Evolutionary conservation across 129 eudicot species (phyloP).

Genomic region (Sambucus nigra): DNA sequence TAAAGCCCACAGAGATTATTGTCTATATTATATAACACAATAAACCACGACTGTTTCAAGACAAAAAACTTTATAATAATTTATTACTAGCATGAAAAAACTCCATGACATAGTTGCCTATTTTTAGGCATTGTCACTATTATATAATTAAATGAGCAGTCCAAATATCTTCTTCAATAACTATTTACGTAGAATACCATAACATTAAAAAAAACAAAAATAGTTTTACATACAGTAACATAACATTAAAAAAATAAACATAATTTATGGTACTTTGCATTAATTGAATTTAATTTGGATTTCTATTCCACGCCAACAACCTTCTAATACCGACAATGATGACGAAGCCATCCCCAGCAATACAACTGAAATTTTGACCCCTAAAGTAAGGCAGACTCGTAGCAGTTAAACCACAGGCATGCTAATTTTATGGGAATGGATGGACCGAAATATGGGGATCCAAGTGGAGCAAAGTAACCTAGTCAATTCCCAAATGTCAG

Average conservation of each 20-base stretch:
- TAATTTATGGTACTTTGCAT: no score
- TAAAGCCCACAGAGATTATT: no score
- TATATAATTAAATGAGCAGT: no score
- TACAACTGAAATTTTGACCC: slow-evolving; percentile 19
- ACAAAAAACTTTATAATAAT: no score
- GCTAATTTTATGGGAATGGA: slow-evolving; percentile 6
- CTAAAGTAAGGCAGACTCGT: slow-evolving; percentile 17
- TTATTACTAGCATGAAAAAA: no score
- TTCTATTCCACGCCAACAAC: slow-evolving; percentile 1
- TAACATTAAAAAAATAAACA: neutral
- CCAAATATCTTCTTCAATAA: no score
- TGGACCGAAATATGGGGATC: slow-evolving; percentile 1
- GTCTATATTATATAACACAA: no score
- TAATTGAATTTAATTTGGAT: neutral
- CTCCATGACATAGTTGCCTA: no score
- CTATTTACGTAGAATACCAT: no score
- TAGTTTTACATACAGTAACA: neutral
- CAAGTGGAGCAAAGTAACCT: neutral
- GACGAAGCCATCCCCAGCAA: slow-evolving; percentile 16
- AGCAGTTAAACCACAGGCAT: slow-evolving; percentile 6
- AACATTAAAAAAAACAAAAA: no score
- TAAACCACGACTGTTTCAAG: no score
- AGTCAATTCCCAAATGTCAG: slow-evolving; percentile 12
- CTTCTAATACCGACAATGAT: neutral
- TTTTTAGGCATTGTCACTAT: no score